A percentile compares a stretch with the other conserved stretches of the same genome.
These are phyloP conservation scores for Cryomyces antarcticus DNA, from an alignment of 495 filamentous ascomycete genomes.

Conservation along the genomic window DNA sequence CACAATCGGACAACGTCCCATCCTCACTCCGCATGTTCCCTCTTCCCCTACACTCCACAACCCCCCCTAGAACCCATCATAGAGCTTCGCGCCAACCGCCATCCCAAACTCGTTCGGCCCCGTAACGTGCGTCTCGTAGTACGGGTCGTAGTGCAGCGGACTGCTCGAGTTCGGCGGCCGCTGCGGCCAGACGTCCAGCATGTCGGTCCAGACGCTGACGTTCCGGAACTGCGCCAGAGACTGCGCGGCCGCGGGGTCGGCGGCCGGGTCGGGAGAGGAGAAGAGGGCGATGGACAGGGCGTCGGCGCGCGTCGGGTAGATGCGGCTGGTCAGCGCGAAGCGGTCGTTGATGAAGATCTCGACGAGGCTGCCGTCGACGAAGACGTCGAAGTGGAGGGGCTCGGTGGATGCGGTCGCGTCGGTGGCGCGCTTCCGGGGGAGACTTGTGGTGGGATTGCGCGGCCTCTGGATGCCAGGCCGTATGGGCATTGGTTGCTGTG, in stretches of 20 bases:
- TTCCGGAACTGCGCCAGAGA: neutral
- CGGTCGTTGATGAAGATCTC: conserved; percentile 24
- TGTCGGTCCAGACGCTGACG: neutral
- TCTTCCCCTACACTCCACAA: too few species aligned
- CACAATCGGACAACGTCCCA: too few species aligned
- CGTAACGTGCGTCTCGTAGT: neutral
- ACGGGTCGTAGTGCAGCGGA: neutral
- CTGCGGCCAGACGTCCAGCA: neutral
- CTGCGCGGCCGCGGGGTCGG: too few species aligned
- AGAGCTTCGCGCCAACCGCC: neutral
- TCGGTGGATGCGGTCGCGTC: conserved; percentile 2
- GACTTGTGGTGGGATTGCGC: too few species aligned
- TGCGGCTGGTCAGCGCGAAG: conserved; percentile 15
- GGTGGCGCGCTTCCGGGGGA: too few species aligned
- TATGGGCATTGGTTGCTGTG: too few species aligned
- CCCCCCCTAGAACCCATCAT: neutral
- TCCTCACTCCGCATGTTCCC: too few species aligned
- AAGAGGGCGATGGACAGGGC: neutral
- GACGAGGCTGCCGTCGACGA: conserved; percentile 21
- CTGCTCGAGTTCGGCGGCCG: neutral
- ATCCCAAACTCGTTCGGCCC: neutral
- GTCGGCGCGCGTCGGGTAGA: neutral
- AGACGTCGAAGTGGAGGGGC: conserved; percentile 17
- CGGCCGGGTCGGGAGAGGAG: too few species aligned
- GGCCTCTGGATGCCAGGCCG: too few species aligned